phyloP scores from a whole-genome alignment of 1,284 basidiomycete species.

The Ustilago tritici region DNA sequence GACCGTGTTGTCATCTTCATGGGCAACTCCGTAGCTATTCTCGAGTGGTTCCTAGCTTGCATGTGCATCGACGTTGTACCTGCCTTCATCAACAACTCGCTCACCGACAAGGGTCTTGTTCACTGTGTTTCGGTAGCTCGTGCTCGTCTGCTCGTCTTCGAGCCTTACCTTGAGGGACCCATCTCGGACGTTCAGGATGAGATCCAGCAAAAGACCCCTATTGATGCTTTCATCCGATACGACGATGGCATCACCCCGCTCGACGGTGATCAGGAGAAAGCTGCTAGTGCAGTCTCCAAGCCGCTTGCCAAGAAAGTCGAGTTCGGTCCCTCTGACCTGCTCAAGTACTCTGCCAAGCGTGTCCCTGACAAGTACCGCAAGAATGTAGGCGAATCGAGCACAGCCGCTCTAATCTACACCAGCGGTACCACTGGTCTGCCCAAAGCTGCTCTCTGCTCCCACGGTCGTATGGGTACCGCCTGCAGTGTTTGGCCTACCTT shows the following conservation, averaged over 20 bases:
- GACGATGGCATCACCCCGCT: slow-evolving; percentile 59
- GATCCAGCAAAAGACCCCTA: slow-evolving; percentile 32
- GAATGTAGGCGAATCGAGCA: slow-evolving; percentile 41
- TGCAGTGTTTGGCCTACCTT: slow-evolving; percentile 58
- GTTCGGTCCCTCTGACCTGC: slow-evolving; percentile 53
- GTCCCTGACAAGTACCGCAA: slow-evolving; percentile 50
- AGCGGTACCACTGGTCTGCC: slow-evolving; percentile 66
- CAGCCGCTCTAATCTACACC: slow-evolving; percentile 63
- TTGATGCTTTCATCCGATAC: slow-evolving; percentile 58
- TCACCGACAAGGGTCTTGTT: slow-evolving; percentile 62
- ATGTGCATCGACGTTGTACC: slow-evolving; percentile 64
- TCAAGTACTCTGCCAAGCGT: slow-evolving; percentile 46
- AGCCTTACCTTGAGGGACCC: slow-evolving; percentile 59
- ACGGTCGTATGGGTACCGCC: slow-evolving; percentile 66
- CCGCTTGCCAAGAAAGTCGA: slow-evolving; percentile 39
- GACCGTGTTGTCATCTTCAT: slow-evolving; percentile 64
- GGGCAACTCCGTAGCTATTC: slow-evolving; percentile 61
- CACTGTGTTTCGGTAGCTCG: slow-evolving; percentile 67
- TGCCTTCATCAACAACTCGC: slow-evolving; percentile 69
- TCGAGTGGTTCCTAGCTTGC: slow-evolving; percentile 62
- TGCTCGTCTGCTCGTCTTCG: slow-evolving; percentile 65
- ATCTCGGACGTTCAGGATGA: slow-evolving; percentile 56
- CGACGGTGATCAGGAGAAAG: slow-evolving; percentile 51
- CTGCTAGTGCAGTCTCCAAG: slow-evolving; percentile 25
- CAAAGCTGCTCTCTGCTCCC: slow-evolving; percentile 69